phyloP scores from a whole-genome alignment of 768 basidiomycete species.

The Ramaria rubella region DNA sequence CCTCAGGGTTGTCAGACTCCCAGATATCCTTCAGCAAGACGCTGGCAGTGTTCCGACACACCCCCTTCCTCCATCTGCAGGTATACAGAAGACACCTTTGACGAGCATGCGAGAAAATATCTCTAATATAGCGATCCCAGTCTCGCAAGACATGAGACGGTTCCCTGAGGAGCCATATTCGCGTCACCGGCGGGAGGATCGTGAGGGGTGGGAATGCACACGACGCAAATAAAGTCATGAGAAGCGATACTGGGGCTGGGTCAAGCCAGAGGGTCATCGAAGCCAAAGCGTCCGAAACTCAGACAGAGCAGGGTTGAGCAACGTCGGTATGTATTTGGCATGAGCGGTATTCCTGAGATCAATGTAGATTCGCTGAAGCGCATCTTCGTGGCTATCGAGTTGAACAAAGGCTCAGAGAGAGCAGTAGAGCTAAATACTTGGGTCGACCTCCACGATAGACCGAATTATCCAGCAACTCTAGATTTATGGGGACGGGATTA shows the following conservation, averaged over 20 bases:
- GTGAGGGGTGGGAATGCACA: not conserved
- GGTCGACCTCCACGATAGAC: not conserved
- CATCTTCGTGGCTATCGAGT: not conserved
- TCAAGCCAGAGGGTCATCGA: not conserved
- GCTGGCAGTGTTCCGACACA: not conserved
- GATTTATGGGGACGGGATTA: not conserved
- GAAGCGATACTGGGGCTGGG: not conserved
- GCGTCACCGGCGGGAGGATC: not conserved
- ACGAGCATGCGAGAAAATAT: slow-evolving; percentile 9
- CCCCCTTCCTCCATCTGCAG: not conserved
- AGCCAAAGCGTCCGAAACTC: not conserved
- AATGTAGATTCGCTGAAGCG: not conserved
- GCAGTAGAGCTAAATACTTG: not conserved
- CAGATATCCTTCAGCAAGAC: no score
- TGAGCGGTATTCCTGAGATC: not conserved
- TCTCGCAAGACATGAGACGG: not conserved
- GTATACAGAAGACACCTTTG: not conserved
- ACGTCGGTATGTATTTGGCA: not conserved
- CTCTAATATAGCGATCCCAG: slow-evolving; percentile 10
- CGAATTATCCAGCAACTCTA: not conserved
- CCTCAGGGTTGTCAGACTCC: no score
- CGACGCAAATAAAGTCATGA: not conserved
- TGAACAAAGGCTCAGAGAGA: not conserved
- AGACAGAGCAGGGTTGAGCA: not conserved
- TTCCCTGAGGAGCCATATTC: slow-evolving; percentile 9